Percentiles rank a stretch among this genome's conserved stretches.
Conservation (phyloP, 805 yeast genomes). For the Metschnikowia koreensis region DNA sequence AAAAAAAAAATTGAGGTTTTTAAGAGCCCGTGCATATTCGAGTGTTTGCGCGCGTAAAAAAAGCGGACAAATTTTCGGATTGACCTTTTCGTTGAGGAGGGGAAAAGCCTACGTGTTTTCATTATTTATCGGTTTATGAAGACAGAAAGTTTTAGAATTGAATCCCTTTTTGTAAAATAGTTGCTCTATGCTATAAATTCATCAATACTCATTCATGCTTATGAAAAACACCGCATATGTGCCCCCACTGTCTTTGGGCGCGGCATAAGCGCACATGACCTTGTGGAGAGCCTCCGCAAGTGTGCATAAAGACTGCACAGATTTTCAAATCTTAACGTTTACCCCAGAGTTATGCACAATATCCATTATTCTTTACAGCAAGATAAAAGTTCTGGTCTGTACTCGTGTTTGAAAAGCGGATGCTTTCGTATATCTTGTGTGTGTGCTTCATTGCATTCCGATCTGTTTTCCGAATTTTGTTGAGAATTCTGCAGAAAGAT, state of each 20-base stretch:
- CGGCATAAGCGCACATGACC: not conserved
- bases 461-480: not conserved
- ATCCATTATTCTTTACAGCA: not conserved
- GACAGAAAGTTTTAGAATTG: not conserved
- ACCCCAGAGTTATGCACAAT: not conserved
- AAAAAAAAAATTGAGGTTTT: not conserved
- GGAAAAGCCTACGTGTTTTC: not conserved
- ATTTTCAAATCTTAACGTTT: not conserved
- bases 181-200: not conserved
- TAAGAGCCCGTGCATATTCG: not conserved
- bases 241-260: not conserved
- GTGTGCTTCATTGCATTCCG: not conserved
- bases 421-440: not conserved
- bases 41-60: not conserved
- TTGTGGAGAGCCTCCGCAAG: not conserved
- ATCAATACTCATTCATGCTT: too few species aligned
- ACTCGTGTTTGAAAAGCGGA: not conserved
- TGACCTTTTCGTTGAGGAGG: not conserved
- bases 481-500: slow-evolving; percentile 25
- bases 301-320: not conserved
- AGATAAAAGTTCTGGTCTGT: not conserved
- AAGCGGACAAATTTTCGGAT: not conserved
- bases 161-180: too few species aligned
- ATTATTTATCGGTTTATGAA: not conserved
- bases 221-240: not conserved